Conservation (phyloP, 1,284 basidiomycete genomes). For the Phellopilus nigrolimitatus region DNA sequence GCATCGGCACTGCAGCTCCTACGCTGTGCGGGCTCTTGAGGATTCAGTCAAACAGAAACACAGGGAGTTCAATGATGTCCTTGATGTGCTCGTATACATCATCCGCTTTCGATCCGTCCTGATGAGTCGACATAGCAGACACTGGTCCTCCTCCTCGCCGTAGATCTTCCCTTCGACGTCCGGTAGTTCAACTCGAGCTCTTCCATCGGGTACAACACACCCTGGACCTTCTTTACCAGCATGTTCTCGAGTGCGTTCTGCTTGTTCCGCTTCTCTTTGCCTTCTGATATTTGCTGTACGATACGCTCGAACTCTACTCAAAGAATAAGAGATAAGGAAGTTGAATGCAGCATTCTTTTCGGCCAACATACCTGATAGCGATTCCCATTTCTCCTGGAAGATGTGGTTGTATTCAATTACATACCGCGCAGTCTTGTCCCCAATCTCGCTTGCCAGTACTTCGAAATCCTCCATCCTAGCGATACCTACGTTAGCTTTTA, state of each 20-base stretch:
- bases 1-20: slow-evolving; percentile 88
- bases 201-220: slow-evolving; percentile 87
- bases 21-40: slow-evolving; percentile 92
- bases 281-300: slow-evolving; percentile 75
- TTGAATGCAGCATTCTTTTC: no score
- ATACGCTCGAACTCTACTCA: slow-evolving; percentile 84
- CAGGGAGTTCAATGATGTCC: slow-evolving; percentile 92
- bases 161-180: slow-evolving; percentile 94
- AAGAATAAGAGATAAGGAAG: no score
- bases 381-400: slow-evolving; percentile 89
- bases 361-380: slow-evolving; percentile 73
- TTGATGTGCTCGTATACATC: slow-evolving; percentile 97
- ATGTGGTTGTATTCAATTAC: slow-evolving; percentile 79
- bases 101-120: slow-evolving; percentile 90
- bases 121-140: slow-evolving; percentile 83
- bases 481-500: slow-evolving; percentile 6
- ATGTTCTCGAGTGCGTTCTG: slow-evolving; percentile 80
- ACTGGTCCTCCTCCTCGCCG: slow-evolving; percentile 95
- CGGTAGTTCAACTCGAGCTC: slow-evolving; percentile 93
- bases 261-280: slow-evolving; percentile 83
- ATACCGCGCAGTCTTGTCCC: slow-evolving; percentile 80
- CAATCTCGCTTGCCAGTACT: slow-evolving; percentile 80
- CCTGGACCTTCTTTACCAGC: slow-evolving; percentile 75
- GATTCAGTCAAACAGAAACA: slow-evolving; percentile 99
- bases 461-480: slow-evolving; percentile 73